Conservation (phyloP, 2,329 filamentous ascomycete species). For the Sphaerulina musiva region DNA sequence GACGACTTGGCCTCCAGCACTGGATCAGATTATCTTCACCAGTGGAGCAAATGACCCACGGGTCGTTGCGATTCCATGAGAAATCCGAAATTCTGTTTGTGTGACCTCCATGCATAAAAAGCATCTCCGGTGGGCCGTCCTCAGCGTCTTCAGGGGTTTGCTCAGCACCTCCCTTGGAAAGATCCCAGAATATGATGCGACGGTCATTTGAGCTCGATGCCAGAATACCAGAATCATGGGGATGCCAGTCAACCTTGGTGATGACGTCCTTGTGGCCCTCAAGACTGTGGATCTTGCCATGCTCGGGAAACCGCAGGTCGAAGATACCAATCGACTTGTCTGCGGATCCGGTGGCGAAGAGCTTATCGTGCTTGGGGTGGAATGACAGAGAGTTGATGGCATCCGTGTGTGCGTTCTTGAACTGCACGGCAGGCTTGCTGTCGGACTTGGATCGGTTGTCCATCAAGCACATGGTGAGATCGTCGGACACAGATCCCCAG, state of each 20-base stretch:
- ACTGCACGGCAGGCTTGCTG: slow-evolving; percentile 48
- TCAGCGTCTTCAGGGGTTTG: slow-evolving; percentile 91
- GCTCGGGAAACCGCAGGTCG: slow-evolving; percentile 66
- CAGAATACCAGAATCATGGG: slow-evolving; percentile 77
- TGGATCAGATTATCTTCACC: slow-evolving; percentile 96
- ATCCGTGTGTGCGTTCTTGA: slow-evolving; percentile 74
- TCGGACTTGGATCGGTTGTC: slow-evolving; percentile 66
- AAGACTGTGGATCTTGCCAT: slow-evolving; percentile 81
- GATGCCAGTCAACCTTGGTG: slow-evolving; percentile 91
- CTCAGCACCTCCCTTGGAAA: slow-evolving; percentile 85
- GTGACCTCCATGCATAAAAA: slow-evolving; percentile 99
- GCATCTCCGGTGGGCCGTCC: slow-evolving; percentile 88
- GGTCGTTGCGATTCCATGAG: slow-evolving; percentile 94
- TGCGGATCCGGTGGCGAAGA: slow-evolving; percentile 86
- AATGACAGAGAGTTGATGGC: slow-evolving; percentile 95
- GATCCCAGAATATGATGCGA: slow-evolving; percentile 92
- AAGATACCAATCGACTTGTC: slow-evolving; percentile 94
- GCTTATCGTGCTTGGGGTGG: slow-evolving; percentile 82
- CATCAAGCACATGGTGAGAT: slow-evolving; percentile 84
- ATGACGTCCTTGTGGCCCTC: slow-evolving; percentile 86
- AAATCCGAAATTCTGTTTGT: slow-evolving; percentile 96
- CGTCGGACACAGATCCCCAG: slow-evolving; percentile 91
- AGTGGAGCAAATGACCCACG: slow-evolving; percentile 91
- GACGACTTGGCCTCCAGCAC: slow-evolving; percentile 53
- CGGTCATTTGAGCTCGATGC: slow-evolving; percentile 90